Conservation (phyloP, 1,284 basidiomycete species). For the Ceratobasidium sp. region DNA sequence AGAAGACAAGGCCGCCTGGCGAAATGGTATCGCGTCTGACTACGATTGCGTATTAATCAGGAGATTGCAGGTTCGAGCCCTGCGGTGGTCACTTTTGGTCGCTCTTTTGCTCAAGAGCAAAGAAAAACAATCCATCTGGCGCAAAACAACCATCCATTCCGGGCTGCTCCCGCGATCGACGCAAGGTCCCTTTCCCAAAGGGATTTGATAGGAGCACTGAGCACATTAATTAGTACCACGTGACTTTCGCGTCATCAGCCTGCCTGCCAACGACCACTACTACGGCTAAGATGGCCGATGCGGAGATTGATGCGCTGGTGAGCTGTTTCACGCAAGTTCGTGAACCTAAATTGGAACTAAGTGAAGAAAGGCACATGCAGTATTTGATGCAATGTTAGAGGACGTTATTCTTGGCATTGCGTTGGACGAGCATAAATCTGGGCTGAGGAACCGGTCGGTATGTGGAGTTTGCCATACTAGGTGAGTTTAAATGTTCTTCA, state of each 20-base stretch:
- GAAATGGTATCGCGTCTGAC: conserved; percentile 46
- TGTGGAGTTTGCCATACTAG: conserved; percentile 77
- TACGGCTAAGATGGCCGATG: conserved; percentile 22
- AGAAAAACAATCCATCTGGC: neutral
- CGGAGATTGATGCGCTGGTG: conserved; percentile 40
- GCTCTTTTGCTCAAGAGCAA: neutral
- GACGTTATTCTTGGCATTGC: conserved; percentile 82
- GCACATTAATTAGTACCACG: conserved; percentile 38
- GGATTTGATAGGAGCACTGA: conserved; percentile 18
- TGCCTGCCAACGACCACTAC: conserved; percentile 10
- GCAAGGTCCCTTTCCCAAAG: no score
- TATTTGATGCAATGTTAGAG: conserved; percentile 81
- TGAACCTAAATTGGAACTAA: neutral
- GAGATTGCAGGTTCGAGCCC: conserved; percentile 92
- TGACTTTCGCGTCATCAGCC: conserved; percentile 37
- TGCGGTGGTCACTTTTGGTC: conserved; percentile 73
- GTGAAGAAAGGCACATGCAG: conserved; percentile 52
- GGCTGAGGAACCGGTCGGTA: conserved; percentile 68
- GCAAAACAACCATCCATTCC: neutral
- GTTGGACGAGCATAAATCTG: conserved; percentile 79
- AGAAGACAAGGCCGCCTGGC: conserved; percentile 44
- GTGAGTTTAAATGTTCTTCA: conserved; percentile 62
- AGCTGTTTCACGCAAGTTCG: neutral
- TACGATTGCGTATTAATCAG: conserved; percentile 64
- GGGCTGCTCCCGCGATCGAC: neutral